phyloP scores from a whole-genome alignment of 2,329 filamentous ascomycete genomes.

The Epicoccum nigrum region DNA sequence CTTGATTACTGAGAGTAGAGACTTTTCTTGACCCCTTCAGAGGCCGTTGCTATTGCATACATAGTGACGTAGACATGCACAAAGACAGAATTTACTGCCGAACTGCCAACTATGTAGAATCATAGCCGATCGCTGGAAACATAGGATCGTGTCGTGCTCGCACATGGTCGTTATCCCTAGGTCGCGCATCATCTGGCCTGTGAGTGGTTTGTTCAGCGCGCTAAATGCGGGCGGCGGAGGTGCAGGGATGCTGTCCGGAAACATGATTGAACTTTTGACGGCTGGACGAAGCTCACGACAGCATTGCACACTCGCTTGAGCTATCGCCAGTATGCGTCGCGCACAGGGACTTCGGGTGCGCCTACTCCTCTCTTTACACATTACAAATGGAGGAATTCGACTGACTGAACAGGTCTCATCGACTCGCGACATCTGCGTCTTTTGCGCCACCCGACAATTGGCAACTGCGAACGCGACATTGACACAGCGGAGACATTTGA shows the following conservation, averaged over 20 bases:
- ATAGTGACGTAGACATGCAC: too few relatives aligned
- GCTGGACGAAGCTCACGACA: neutral
- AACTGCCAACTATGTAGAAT: too few relatives aligned
- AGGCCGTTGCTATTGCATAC: too few relatives aligned
- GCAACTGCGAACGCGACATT: constrained; percentile 26
- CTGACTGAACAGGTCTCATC: constrained; percentile 37
- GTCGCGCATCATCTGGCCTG: neutral
- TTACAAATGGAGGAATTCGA: neutral
- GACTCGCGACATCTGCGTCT: constrained; percentile 47
- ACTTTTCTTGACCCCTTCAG: too few relatives aligned
- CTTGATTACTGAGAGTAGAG: too few relatives aligned
- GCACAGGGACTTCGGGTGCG: constrained; percentile 39
- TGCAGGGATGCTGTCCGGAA: constrained; percentile 1
- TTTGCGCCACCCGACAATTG: constrained; percentile 47
- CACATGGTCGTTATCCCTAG: too few relatives aligned
- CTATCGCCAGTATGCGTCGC: constrained; percentile 33
- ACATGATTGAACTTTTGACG: too few relatives aligned
- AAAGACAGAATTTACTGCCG: too few relatives aligned
- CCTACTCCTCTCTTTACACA: neutral
- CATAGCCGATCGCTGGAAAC: too few relatives aligned
- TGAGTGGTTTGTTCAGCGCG: neutral
- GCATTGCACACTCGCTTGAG: constrained; percentile 1
- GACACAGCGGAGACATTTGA: constrained; percentile 41
- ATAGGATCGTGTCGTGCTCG: too few relatives aligned
- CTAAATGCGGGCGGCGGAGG: neutral